phyloP scores from a whole-genome alignment of 78 protist genomes.

The Dictyostelium intermedium region DNA sequence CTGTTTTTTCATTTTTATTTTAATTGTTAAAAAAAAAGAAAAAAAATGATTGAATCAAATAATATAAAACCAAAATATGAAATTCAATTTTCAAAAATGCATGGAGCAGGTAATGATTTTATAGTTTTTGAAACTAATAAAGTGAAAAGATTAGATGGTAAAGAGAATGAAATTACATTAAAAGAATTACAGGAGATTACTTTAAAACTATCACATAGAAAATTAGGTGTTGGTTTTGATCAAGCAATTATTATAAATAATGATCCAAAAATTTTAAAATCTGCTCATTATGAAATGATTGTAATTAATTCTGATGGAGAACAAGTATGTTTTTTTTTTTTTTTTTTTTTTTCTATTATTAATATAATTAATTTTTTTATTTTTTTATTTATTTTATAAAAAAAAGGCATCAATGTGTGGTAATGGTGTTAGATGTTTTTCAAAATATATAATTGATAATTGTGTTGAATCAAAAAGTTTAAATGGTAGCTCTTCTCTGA shows the following conservation, averaged over 20 bases:
- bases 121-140: slow-evolving; percentile 35
- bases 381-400: too few species aligned
- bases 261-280: neutral
- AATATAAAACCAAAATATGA: neutral
- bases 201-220: slow-evolving; percentile 23
- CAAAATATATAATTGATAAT: slow-evolving; percentile 66
- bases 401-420: slow-evolving; percentile 78
- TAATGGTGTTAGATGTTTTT: slow-evolving; percentile 79
- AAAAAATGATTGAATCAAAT: neutral
- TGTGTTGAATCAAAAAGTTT: neutral
- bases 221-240: slow-evolving; percentile 75
- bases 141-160: neutral
- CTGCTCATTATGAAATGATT: slow-evolving; percentile 43
- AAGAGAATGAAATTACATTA: neutral
- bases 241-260: slow-evolving; percentile 46
- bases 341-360: neutral
- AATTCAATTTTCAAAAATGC: slow-evolving; percentile 69
- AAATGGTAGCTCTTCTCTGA: too few species aligned
- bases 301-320: slow-evolving; percentile 68
- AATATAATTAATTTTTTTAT: neutral
- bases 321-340: neutral
- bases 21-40: too few species aligned
- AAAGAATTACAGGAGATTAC: slow-evolving; percentile 16
- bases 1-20: too few species aligned
- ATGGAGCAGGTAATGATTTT: slow-evolving; percentile 79